Base-by-base conservation (phyloP, 495 filamentous ascomycete species). In the Xylaria acuta region DNA sequence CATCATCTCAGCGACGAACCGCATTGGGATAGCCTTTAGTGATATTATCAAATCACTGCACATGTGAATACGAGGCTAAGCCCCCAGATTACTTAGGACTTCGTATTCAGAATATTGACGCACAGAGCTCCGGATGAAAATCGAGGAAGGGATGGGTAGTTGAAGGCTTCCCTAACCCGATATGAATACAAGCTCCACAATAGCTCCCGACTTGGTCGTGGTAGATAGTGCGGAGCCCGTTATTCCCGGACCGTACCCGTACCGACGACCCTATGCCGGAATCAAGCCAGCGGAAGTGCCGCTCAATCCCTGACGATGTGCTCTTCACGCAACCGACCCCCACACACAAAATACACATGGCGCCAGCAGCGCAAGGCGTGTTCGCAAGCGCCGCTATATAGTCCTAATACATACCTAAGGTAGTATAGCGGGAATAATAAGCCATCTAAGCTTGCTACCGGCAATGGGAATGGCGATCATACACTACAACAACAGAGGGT, bases 181-280 rank as follows among this genome's bases (percentile, higher is more conserved):
- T 18, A n/a, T 64, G 18, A 64, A 41, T 25, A 27, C 1, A 63
- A 27, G 34, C n/a, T 63, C 38, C 60, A 40, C 38, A 43, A 16
- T 63, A 3, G 60, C 60, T 27, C 36, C 60, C 60, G 60, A 38
- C 20, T 32, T 56, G 53, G n/a, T 1, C 9, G 18, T 30, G 53
- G 14, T 34, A 36, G 2, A 5, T 41, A 41, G 18, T 22, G 9
- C 18, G 9, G 22, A 64, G 40, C 27, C 62, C 27, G 25, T 64
- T 64, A 64, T 64, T 64, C 62, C 62, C 62, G 62, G 41, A 1
- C 62, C 62, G 62, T 47, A 64, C 5, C 62, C 62, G 62, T 47
- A 64, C 62, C 62, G 27, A 22, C 49, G 41, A 25, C 16, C 25
- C 0, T 47, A 22, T 49, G 18, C 62, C 41, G 62, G 38, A 30